Evolutionary conservation across 1,139 yeast genomes (phyloP).

Genomic region (Blastobotrys petasosporus): DNA sequence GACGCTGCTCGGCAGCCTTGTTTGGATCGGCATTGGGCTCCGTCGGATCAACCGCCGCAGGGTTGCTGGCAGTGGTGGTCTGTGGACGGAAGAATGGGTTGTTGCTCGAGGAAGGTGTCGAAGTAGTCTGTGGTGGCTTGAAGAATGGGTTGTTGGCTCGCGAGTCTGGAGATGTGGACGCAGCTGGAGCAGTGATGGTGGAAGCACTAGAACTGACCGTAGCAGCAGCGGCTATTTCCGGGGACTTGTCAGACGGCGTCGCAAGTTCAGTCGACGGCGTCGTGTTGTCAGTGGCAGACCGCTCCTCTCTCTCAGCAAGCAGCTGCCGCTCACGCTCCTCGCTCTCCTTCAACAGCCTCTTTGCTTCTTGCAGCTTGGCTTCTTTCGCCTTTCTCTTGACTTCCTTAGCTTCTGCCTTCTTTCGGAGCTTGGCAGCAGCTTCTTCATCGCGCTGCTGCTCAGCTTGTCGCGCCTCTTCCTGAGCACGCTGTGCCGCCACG

Average conservation of each 20-base stretch:
- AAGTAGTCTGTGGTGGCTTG: conserved; percentile 4
- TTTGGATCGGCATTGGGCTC: conserved; percentile 38
- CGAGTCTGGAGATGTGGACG: conserved; percentile 4
- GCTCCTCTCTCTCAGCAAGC: conserved; percentile 7
- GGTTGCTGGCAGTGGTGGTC: conserved; percentile 30
- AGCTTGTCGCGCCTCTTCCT: conserved; percentile 42
- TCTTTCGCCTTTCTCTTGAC: conserved; percentile 24
- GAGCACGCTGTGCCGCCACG: conserved; percentile 45
- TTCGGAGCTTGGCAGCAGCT: conserved; percentile 18
- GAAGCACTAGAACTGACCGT: background rate
- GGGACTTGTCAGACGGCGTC: conserved; percentile 12
- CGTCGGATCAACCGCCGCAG: conserved; percentile 21
- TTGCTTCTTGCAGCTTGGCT: conserved; percentile 6
- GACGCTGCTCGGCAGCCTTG: conserved; percentile 51
- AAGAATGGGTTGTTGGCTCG: conserved; percentile 16
- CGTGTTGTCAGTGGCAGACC: conserved; percentile 6
- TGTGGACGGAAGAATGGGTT: conserved; percentile 18
- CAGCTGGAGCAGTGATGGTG: background rate
- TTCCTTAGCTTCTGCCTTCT: conserved; percentile 17
- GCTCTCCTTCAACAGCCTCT: conserved; percentile 11
- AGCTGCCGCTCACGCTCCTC: conserved; percentile 15
- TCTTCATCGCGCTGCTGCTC: conserved; percentile 35
- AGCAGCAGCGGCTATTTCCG: conserved; percentile 14
- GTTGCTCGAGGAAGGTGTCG: conserved; percentile 1
- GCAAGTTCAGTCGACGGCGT: conserved; percentile 8